Percentiles rank a stretch among this genome's conserved stretches.
These are phyloP conservation scores for Thelonectria discophora DNA, from an alignment of 2,329 filamentous ascomycete genomes.

Conservation along the genomic window DNA sequence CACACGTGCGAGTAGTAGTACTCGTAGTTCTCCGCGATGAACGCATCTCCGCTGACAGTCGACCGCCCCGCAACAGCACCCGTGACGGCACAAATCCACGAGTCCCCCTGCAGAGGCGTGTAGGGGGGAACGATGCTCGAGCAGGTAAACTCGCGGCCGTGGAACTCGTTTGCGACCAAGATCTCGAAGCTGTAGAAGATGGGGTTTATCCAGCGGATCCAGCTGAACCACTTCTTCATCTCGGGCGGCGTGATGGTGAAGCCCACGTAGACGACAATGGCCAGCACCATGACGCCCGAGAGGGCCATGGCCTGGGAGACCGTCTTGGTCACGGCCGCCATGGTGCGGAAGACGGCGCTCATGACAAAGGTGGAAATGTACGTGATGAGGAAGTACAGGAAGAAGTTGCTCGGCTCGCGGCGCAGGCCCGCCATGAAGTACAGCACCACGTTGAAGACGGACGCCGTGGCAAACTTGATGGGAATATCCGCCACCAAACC, in stretches of 20 bases:
- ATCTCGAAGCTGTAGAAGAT: constrained; percentile 79
- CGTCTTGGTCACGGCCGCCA: constrained; percentile 75
- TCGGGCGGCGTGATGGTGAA: constrained; percentile 40
- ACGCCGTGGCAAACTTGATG: constrained; percentile 61
- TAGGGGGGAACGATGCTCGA: constrained; percentile 59
- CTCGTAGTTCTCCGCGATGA: constrained; percentile 62
- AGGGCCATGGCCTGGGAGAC: constrained; percentile 65
- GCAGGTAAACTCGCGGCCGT: constrained; percentile 65
- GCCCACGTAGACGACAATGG: constrained; percentile 51
- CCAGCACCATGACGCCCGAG: constrained; percentile 64
- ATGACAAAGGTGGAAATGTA: constrained; percentile 76
- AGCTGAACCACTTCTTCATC: constrained; percentile 74
- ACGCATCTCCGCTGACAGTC: constrained; percentile 69
- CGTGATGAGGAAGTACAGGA: constrained; percentile 77
- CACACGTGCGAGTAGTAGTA: constrained; percentile 68
- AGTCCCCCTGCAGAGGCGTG: constrained; percentile 52
- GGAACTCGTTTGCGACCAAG: constrained; percentile 77
- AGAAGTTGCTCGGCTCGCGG: constrained; percentile 73
- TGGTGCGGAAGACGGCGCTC: constrained; percentile 78
- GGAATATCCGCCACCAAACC: constrained; percentile 65
- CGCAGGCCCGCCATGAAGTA: constrained; percentile 65
- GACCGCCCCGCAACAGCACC: constrained; percentile 63
- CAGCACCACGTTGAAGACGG: constrained; percentile 63
- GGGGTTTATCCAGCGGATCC: constrained; percentile 80
- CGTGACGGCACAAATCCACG: constrained; percentile 62